These are phyloP conservation scores for Areca catechu DNA, from an alignment of 176 grass and related monocot genomes.

Conservation along the genomic window DNA sequence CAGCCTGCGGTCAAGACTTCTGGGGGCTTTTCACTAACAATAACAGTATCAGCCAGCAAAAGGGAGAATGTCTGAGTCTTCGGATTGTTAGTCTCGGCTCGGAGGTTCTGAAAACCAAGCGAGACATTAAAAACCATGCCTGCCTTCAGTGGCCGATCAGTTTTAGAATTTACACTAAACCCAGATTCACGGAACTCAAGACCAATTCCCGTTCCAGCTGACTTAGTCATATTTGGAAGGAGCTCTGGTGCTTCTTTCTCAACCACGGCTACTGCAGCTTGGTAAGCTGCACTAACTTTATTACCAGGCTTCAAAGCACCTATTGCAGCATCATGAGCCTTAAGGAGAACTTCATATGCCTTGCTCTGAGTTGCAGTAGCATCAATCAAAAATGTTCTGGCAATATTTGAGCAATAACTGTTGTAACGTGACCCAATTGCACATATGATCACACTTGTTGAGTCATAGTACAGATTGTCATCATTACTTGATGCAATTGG, in stretches of 20 bases:
- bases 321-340: conserved; percentile 77
- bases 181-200: conserved; percentile 90
- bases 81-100: conserved; percentile 52
- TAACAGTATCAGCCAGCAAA: conserved; percentile 71
- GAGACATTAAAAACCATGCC: conserved; percentile 91
- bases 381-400: conserved; percentile 84
- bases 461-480: conserved; percentile 74
- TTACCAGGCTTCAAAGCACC: conserved; percentile 56
- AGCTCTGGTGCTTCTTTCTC: conserved; percentile 71
- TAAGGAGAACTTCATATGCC: conserved; percentile 78
- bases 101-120: conserved; percentile 84
- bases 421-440: conserved; percentile 71
- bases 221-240: conserved; percentile 57
- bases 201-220: conserved; percentile 83
- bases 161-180: conserved; percentile 63
- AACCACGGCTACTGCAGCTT: conserved; percentile 48
- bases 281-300: conserved; percentile 47
- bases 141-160: conserved; percentile 41
- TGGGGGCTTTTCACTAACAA: conserved; percentile 39
- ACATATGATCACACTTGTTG: conserved; percentile 80
- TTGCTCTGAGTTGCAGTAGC: conserved; percentile 50
- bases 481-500: conserved; percentile 83
- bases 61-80: conserved; percentile 80
- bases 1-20: conserved; percentile 60
- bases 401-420: conserved; percentile 91